Conservation (phyloP, 805 yeast species). For the Scheffersomyces stipitis region DNA sequence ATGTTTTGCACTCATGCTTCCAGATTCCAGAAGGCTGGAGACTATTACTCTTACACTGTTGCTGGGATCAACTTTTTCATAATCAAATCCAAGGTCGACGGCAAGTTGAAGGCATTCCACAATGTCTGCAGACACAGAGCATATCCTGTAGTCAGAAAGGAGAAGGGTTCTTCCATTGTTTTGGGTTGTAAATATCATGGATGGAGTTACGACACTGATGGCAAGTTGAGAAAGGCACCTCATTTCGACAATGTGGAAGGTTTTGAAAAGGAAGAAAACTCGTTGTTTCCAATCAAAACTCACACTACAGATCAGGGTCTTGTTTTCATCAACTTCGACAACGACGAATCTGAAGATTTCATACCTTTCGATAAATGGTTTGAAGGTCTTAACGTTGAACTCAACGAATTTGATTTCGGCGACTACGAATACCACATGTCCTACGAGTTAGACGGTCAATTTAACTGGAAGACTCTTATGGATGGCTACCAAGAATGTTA, state of each 20-base stretch:
- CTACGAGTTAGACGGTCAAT: constrained; percentile 60
- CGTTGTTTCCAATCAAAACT: constrained; percentile 53
- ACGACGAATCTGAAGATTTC: constrained; percentile 40
- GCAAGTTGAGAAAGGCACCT: constrained; percentile 59
- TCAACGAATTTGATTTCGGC: constrained; percentile 57
- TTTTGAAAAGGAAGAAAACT: constrained; percentile 54
- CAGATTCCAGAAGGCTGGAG: constrained; percentile 59
- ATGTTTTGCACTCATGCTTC: constrained; percentile 50
- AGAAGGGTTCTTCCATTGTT: constrained; percentile 56
- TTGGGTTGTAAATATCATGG: constrained; percentile 65
- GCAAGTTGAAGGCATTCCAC: constrained; percentile 58
- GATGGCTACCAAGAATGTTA: constrained; percentile 69
- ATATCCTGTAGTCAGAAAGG: constrained; percentile 59
- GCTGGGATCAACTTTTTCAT: constrained; percentile 57
- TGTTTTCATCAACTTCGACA: constrained; percentile 52
- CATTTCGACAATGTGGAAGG: constrained; percentile 61
- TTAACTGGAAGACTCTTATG: constrained; percentile 68
- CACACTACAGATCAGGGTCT: constrained; percentile 58
- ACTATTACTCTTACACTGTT: constrained; percentile 50
- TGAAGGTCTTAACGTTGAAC: constrained; percentile 49
- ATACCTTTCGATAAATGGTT: constrained; percentile 55
- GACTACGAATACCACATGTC: constrained; percentile 67
- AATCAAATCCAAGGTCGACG: constrained; percentile 48
- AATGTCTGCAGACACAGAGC: constrained; percentile 68
- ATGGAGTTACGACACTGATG: constrained; percentile 65